Percentiles rank a stretch among this genome's conserved stretches.
Evolutionary conservation across 108 stramenopile genomes (phyloP).

Genomic region (Skeletonema tropicum): DNA sequence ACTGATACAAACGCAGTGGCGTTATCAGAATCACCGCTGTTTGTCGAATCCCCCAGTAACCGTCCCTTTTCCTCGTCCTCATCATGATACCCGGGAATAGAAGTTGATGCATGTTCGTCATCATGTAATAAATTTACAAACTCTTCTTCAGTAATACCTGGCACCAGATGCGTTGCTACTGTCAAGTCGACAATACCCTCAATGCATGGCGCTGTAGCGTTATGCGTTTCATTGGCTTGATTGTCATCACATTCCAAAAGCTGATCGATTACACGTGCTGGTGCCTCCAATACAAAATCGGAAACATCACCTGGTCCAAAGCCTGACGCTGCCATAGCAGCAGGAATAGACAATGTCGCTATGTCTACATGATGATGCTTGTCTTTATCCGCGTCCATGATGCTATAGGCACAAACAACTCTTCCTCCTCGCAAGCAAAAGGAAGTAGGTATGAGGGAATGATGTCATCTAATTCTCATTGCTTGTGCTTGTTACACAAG

Average conservation of each 20-base stretch:
- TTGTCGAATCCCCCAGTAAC: conserved; percentile 8
- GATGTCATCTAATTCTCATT: no score
- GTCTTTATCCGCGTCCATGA: background rate
- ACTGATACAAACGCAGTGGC: conserved; percentile 8
- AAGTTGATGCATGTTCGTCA: conserved; percentile 15
- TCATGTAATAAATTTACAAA: conserved; percentile 38
- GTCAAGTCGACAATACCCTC: conserved; percentile 42
- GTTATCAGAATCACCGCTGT: conserved; percentile 1
- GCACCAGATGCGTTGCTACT: conserved; percentile 19
- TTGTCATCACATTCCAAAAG: conserved; percentile 14
- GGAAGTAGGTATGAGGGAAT: no score
- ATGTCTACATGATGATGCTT: background rate
- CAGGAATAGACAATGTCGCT: conserved; percentile 35
- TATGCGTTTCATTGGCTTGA: background rate
- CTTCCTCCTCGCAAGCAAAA: no score
- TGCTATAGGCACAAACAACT: background rate
- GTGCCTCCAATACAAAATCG: conserved; percentile 32
- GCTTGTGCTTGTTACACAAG: no score
- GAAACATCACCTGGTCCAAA: conserved; percentile 30
- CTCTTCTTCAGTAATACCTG: conserved; percentile 31
- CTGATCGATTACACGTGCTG: conserved; percentile 33
- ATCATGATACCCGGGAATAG: conserved; percentile 1
- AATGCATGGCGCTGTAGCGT: background rate
- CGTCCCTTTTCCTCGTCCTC: conserved; percentile 2
- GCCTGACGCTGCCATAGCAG: conserved; percentile 16